Percentiles rank a stretch among this genome's conserved stretches.
Evolutionary conservation across 495 filamentous ascomycete genomes (phyloP).

Genomic region (Cryomyces antarcticus): DNA sequence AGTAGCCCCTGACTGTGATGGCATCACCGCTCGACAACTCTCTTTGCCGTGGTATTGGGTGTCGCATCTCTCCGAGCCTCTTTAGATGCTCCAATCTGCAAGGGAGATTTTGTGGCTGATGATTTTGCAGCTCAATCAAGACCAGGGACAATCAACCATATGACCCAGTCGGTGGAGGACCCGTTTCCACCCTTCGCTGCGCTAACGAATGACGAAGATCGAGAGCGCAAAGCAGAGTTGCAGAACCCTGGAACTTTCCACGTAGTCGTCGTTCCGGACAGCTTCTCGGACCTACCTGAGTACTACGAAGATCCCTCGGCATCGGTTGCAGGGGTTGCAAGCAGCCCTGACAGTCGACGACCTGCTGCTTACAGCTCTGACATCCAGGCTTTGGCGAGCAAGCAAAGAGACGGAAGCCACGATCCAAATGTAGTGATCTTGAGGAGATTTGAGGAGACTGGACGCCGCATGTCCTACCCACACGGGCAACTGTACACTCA

Average conservation of each 20-base stretch:
- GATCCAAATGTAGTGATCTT: conserved; percentile 29
- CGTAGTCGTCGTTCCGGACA: conserved; percentile 33
- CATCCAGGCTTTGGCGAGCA: no score
- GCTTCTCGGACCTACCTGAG: conserved; percentile 32
- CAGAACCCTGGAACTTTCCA: conserved; percentile 34
- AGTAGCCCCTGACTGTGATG: no score
- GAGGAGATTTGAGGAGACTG: conserved; percentile 28
- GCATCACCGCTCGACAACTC: no score
- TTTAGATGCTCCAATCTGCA: no score
- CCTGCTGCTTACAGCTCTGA: no score
- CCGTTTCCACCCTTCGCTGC: conserved; percentile 29
- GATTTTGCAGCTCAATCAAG: background rate
- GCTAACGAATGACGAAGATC: conserved; percentile 38
- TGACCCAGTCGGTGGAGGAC: conserved; percentile 7
- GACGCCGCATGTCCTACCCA: conserved; percentile 7
- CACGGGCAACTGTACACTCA: no score
- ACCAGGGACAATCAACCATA: conserved; percentile 7
- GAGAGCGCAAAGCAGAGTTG: conserved; percentile 35
- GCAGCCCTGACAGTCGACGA: no score
- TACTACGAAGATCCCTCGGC: conserved; percentile 14
- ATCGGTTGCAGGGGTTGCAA: no score
- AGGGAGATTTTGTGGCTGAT: background rate
- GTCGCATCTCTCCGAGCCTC: no score
- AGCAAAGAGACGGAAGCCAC: background rate
- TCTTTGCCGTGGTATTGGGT: no score